These are phyloP conservation scores for Colletotrichum sp. DNA, from an alignment of 2,329 filamentous ascomycete genomes.

Conservation along the genomic window DNA sequence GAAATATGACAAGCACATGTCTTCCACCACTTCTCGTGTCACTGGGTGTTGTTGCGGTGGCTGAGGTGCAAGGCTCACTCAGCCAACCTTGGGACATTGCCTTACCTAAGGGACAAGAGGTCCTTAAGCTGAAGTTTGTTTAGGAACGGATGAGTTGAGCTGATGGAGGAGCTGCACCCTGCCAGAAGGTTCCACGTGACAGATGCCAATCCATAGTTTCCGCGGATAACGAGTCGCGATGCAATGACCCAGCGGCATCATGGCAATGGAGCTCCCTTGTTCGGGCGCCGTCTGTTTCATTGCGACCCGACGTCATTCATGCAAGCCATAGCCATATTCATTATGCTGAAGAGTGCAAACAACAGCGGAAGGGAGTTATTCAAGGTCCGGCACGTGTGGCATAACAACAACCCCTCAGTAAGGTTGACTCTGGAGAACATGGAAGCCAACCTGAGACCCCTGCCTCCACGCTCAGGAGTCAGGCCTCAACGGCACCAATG, in stretches of 20 bases:
- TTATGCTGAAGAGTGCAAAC: not conserved
- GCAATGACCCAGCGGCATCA: not conserved
- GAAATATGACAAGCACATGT: not conserved
- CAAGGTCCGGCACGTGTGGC: not conserved
- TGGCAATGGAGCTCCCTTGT: not conserved
- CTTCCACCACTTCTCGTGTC: not conserved
- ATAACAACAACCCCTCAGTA: not conserved
- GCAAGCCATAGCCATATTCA: not conserved
- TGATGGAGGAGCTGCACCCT: not conserved
- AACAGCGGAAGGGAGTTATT: not conserved
- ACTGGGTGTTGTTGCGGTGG: not conserved
- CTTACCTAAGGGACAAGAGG: not conserved
- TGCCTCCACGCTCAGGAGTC: not conserved
- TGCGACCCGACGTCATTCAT: not conserved
- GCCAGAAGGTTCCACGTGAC: not conserved
- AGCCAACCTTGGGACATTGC: not conserved
- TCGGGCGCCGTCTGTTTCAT: not conserved
- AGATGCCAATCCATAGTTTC: not conserved
- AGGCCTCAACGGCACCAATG: constrained; percentile 16
- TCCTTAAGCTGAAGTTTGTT: not conserved
- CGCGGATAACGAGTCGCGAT: not conserved
- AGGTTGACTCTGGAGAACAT: not conserved
- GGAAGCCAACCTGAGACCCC: not conserved
- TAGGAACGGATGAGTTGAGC: not conserved
- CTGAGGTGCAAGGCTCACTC: not conserved